Conservation (phyloP, 2,329 filamentous ascomycete genomes). For the Fusarium chuoi region DNA sequence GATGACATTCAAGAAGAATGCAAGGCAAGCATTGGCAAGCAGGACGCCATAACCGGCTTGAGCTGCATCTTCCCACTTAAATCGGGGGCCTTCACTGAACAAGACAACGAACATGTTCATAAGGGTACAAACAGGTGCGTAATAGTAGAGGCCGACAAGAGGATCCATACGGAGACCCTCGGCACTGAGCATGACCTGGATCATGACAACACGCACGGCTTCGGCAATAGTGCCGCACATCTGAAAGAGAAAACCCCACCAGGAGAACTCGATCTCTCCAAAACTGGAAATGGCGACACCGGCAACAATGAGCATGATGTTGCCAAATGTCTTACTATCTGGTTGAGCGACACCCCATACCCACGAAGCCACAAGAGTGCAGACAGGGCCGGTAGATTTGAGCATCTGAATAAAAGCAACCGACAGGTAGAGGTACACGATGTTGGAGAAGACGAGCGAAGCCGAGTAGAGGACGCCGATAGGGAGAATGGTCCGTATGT, state of each 20-base stretch:
- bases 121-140: slow-evolving; percentile 82
- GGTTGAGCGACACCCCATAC: slow-evolving; percentile 62
- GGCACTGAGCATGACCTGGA: slow-evolving; percentile 81
- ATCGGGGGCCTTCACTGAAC: slow-evolving; percentile 72
- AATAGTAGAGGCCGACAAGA: slow-evolving; percentile 89
- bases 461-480: slow-evolving; percentile 74
- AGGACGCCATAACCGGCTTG: slow-evolving; percentile 73
- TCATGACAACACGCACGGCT: slow-evolving; percentile 84
- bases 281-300: slow-evolving; percentile 64
- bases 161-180: slow-evolving; percentile 88
- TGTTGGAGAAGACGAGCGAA: slow-evolving; percentile 73
- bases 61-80: slow-evolving; percentile 74
- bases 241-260: slow-evolving; percentile 75
- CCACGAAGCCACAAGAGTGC: slow-evolving; percentile 74
- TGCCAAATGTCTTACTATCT: slow-evolving; percentile 56
- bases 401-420: slow-evolving; percentile 79
- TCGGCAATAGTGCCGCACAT: slow-evolving; percentile 82
- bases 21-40: slow-evolving; percentile 78
- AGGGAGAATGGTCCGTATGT: slow-evolving; percentile 71
- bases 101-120: slow-evolving; percentile 81
- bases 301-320: slow-evolving; percentile 62
- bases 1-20: slow-evolving; percentile 83
- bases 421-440: slow-evolving; percentile 74
- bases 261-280: slow-evolving; percentile 76
- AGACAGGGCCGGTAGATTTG: slow-evolving; percentile 74